Conservation (phyloP, 2,329 filamentous ascomycete species). For the Arthrobotrys megalospora region DNA sequence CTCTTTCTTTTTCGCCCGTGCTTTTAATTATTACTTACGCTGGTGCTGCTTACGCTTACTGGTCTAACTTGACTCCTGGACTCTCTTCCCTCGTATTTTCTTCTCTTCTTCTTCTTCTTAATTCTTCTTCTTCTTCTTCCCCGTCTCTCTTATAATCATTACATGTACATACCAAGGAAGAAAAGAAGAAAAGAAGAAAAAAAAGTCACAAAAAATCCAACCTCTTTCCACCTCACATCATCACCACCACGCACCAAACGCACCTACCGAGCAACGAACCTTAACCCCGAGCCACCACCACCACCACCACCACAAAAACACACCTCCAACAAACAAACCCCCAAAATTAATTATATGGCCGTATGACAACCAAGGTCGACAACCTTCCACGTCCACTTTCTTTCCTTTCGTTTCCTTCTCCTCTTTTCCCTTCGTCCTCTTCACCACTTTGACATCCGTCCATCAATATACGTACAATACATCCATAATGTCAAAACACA, state of each 20-base stretch:
- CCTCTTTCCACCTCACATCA: conserved; percentile 5
- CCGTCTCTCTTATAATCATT: conserved; percentile 7
- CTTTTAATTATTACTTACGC: neutral
- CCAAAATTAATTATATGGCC: conserved; percentile 32
- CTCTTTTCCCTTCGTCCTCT: conserved; percentile 15
- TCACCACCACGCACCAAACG: neutral
- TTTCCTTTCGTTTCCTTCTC: conserved; percentile 32
- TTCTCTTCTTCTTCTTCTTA: neutral
- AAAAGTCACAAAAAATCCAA: conserved; percentile 5
- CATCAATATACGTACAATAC: neutral
- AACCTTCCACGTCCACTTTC: conserved; percentile 20
- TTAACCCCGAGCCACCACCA: conserved; percentile 19
- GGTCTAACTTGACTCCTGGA: too few species aligned
- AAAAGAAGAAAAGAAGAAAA: conserved; percentile 16
- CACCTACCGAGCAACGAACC: conserved; percentile 5
- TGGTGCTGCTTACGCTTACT: neutral
- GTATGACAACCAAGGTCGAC: conserved; percentile 55
- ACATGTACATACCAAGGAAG: conserved; percentile 43
- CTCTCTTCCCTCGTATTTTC: neutral
- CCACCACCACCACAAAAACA: conserved; percentile 7
- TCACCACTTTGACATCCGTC: conserved; percentile 16
- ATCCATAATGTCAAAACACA: conserved; percentile 57
- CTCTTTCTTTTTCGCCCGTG: neutral
- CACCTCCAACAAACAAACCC: conserved; percentile 13
- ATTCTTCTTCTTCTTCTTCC: conserved; percentile 12